phyloP scores from a whole-genome alignment of 2,329 filamentous ascomycete species.

The Phialophora tarda region DNA sequence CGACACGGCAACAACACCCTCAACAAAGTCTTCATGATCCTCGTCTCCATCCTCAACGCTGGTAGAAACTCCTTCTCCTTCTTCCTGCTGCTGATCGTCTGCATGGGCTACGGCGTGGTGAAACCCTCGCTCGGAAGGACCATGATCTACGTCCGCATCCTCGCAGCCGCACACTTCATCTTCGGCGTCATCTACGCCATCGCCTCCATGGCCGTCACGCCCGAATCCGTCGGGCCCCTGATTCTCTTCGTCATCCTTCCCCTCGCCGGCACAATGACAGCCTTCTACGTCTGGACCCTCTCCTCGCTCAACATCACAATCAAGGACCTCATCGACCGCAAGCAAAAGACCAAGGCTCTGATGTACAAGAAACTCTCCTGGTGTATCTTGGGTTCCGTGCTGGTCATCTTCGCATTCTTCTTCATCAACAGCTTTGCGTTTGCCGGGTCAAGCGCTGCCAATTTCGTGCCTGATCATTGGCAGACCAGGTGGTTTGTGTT shows the following conservation, averaged over 20 bases:
- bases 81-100: constrained; percentile 95
- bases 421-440: constrained; percentile 98
- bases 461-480: constrained; percentile 97
- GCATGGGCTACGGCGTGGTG: constrained; percentile 99
- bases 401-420: constrained; percentile 97
- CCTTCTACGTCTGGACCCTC: constrained; percentile 98
- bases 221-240: constrained; percentile 85
- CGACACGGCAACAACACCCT: constrained; percentile 81
- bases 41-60: constrained; percentile 92
- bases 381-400: constrained; percentile 88
- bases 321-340: constrained; percentile 92
- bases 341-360: constrained; percentile 86
- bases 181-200: constrained; percentile 89
- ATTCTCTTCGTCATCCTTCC: constrained; percentile 93
- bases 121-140: constrained; percentile 89
- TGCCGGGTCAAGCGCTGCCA: constrained; percentile 78
- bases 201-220: constrained; percentile 84
- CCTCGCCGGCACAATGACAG: constrained; percentile 86
- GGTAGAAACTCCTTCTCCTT: constrained; percentile 97
- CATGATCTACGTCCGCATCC: constrained; percentile 90
- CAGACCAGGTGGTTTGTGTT: constrained; percentile 96
- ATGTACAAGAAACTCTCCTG: constrained; percentile 99
- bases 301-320: constrained; percentile 94
- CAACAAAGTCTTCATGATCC: constrained; percentile 82
- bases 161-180: constrained; percentile 90